These are phyloP conservation scores for Fraxinus latifolia DNA, from an alignment of 305 asterid genomes.

Conservation along the genomic window DNA sequence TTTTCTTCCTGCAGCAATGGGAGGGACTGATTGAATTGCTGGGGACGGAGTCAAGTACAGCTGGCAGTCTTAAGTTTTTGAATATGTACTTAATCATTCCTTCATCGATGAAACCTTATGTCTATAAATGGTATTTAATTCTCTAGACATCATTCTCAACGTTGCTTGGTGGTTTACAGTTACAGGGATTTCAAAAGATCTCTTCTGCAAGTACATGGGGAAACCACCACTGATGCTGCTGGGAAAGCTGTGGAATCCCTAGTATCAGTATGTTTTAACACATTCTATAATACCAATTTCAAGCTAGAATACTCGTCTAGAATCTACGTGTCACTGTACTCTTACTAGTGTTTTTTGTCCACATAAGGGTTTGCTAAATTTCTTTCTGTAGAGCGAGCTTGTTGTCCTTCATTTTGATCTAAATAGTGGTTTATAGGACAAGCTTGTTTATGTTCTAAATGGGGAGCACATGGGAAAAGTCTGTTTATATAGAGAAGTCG, in stretches of 20 bases:
- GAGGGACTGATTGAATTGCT: conserved; percentile 91
- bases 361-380: background rate
- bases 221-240: conserved; percentile 57
- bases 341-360: background rate
- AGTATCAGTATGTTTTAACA: conserved; percentile 54
- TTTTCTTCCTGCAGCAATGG: conserved; percentile 69
- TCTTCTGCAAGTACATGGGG: conserved; percentile 68
- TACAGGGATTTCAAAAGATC: conserved; percentile 79
- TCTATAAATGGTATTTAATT: background rate
- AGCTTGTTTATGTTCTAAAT: background rate
- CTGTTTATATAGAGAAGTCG: background rate
- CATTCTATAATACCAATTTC: conserved; percentile 15
- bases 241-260: conserved; percentile 79
- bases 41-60: conserved; percentile 70
- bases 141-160: conserved; percentile 17
- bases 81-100: conserved; percentile 49
- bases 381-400: background rate
- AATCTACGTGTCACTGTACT: background rate
- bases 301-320: background rate
- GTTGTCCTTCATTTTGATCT: background rate
- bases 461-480: background rate
- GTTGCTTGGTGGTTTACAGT: conserved; percentile 43
- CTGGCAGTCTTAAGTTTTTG: conserved; percentile 91
- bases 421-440: background rate
- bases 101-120: background rate